Evolutionary conservation across 2,329 filamentous ascomycete species (phyloP), one percentile per base, ranked within the genome.

Genomic region (Alternaria consortialis): DNA sequence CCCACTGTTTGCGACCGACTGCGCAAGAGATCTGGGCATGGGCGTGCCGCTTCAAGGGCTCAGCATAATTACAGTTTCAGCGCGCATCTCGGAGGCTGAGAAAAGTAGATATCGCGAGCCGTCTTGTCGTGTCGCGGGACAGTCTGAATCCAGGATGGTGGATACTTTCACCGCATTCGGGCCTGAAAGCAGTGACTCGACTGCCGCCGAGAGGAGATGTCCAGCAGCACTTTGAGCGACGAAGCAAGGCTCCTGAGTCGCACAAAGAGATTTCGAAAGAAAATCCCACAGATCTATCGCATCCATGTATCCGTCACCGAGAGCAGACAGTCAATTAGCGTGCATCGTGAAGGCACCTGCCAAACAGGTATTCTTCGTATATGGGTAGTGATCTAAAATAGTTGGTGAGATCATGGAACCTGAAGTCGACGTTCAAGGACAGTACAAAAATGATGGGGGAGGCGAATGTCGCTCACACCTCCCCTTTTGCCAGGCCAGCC

Each of bases 41-140:
- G 31, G 40, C 51, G 51, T 23, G 32, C 46, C 32, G 29, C 44
- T 9, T 29, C 46, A 50, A 56, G 46, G 52, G 37, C 55, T 20
- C 31, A 40, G 50, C 40, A 53, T 34, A 44, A 17, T 8, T 25
- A 11, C 9, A 25, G 50, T 31, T 54, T 54, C 50, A 46, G 42
- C 42, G 12, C 32, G 17, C 15, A 47, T 54, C 34, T 32, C 31
- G 29, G 11, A 37, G 17, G 23, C 57, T 53, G 17, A 56, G 46
- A 44, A 25, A 17, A 46, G 57, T 5, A 60, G 37, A 56, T 20
- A 12, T 13, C 31, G 53, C 57, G 53, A 60, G 37, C 53, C 57
- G 57, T 32, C 37, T 32, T 34, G 23, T 55, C 56, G 31, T 39
- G 36, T 50, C 43, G 36, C 31, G 56, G 52, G 25, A 39, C 31